A percentile compares a stretch with the other conserved stretches of the same genome.
These are phyloP conservation scores for Sutorius australiensis DNA, from an alignment of 768 basidiomycete genomes.

Conservation along the genomic window DNA sequence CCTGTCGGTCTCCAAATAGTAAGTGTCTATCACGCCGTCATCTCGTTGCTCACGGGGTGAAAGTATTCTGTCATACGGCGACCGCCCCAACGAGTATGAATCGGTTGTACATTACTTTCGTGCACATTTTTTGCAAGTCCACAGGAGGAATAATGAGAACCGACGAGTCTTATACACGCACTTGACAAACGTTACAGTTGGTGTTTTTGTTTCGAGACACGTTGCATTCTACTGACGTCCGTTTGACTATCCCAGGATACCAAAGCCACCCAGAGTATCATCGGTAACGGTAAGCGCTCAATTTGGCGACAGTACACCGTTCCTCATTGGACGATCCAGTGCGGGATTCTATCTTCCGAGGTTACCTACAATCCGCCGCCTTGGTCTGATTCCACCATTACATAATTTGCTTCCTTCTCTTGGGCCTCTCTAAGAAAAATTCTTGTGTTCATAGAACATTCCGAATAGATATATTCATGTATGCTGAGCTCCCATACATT, in stretches of 20 bases:
- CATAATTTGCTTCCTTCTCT: background rate
- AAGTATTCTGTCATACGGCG: slow-evolving; percentile 79
- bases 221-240: slow-evolving; percentile 1
- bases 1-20: slow-evolving; percentile 77
- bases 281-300: slow-evolving; percentile 62
- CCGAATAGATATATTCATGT: background rate
- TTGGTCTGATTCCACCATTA: slow-evolving; percentile 45
- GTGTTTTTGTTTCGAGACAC: slow-evolving; percentile 14
- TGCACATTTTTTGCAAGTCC: slow-evolving; percentile 79
- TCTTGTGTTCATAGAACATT: slow-evolving; percentile 8
- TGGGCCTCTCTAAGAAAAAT: background rate
- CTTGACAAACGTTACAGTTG: slow-evolving; percentile 75
- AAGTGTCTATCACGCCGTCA: slow-evolving; percentile 22
- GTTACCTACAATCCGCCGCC: slow-evolving; percentile 68
- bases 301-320: background rate
- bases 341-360: slow-evolving; percentile 72
- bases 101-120: slow-evolving; percentile 84
- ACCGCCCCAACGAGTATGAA: slow-evolving; percentile 77
- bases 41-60: slow-evolving; percentile 7
- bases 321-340: slow-evolving; percentile 36
- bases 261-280: slow-evolving; percentile 78
- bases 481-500: slow-evolving; percentile 4
- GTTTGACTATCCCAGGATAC: slow-evolving; percentile 52
- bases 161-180: slow-evolving; percentile 79
- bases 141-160: slow-evolving; percentile 74